These are phyloP conservation scores for Geosmithia putterillii DNA, from an alignment of 2,329 filamentous ascomycete species.

Conservation along the genomic window DNA sequence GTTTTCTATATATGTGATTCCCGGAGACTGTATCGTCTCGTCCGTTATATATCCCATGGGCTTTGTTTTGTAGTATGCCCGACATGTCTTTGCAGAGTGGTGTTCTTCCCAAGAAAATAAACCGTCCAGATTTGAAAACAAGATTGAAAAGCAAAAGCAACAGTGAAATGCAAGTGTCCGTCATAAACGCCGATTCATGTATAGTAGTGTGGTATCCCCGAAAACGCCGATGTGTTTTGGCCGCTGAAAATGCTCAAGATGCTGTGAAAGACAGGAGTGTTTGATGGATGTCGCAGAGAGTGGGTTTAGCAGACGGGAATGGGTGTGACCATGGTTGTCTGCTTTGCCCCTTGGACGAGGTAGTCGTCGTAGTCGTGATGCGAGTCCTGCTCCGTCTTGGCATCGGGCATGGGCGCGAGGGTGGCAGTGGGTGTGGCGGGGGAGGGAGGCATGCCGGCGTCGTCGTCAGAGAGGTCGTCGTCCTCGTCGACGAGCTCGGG, in stretches of 20 bases:
- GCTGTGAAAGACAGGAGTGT: neutral
- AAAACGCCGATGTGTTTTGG: too few relatives aligned
- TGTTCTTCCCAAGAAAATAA: neutral
- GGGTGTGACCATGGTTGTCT: constrained; percentile 8
- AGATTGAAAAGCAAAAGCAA: too few relatives aligned
- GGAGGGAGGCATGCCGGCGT: constrained; percentile 64
- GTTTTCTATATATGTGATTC: too few relatives aligned
- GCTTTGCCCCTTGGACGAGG: constrained; percentile 19
- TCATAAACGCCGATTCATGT: too few relatives aligned
- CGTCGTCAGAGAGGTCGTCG: constrained; percentile 56
- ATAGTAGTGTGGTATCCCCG: too few relatives aligned
- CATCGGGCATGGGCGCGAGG: constrained; percentile 41
- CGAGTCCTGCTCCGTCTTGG: constrained; percentile 36
- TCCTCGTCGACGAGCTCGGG: constrained; percentile 58
- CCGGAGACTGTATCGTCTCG: too few relatives aligned
- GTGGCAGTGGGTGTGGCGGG: constrained; percentile 42
- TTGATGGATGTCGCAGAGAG: neutral
- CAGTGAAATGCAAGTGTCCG: too few relatives aligned
- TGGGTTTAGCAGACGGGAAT: constrained; percentile 41
- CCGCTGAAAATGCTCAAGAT: neutral
- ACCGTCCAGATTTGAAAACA: too few relatives aligned
- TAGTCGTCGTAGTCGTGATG: constrained; percentile 36
- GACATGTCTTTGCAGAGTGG: neutral
- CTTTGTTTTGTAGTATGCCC: neutral
- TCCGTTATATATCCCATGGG: neutral